Evolutionary conservation across 2,329 filamentous ascomycete species (phyloP).

Genomic region (Cladosporium sp.): DNA sequence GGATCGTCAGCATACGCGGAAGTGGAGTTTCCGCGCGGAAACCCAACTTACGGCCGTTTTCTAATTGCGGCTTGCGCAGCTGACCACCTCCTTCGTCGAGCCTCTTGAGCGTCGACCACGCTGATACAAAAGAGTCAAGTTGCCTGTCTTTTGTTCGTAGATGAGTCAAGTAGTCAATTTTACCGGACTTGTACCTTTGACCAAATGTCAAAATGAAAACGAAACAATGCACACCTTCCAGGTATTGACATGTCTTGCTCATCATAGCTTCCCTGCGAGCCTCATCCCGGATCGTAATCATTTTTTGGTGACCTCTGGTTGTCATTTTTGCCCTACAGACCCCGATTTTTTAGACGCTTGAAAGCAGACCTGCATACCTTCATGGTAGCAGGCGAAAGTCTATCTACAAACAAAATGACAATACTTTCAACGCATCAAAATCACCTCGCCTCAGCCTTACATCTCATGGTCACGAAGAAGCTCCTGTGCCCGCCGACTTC

Average conservation of each 20-base stretch:
- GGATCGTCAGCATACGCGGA: background rate
- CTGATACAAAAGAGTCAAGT: background rate
- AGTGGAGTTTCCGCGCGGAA: constrained; percentile 5
- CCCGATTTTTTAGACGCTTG: background rate
- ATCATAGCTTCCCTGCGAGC: background rate
- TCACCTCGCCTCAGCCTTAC: background rate
- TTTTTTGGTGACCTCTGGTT: background rate
- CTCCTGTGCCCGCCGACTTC: no score
- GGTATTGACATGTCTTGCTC: background rate
- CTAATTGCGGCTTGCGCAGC: constrained; percentile 2
- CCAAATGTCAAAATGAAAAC: background rate
- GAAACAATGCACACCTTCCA: background rate
- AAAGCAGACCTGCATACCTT: background rate
- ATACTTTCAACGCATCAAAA: background rate
- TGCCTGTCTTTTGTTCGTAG: background rate
- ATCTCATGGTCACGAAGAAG: no score
- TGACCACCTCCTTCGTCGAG: background rate
- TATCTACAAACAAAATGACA: background rate
- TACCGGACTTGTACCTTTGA: background rate
- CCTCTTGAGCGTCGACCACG: background rate
- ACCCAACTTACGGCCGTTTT: background rate
- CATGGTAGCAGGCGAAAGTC: background rate
- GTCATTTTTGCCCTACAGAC: background rate
- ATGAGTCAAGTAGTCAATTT: background rate
- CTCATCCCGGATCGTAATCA: background rate